Conservation (phyloP, 2,329 filamentous ascomycete genomes). For the Aspergillus flavus region DNA sequence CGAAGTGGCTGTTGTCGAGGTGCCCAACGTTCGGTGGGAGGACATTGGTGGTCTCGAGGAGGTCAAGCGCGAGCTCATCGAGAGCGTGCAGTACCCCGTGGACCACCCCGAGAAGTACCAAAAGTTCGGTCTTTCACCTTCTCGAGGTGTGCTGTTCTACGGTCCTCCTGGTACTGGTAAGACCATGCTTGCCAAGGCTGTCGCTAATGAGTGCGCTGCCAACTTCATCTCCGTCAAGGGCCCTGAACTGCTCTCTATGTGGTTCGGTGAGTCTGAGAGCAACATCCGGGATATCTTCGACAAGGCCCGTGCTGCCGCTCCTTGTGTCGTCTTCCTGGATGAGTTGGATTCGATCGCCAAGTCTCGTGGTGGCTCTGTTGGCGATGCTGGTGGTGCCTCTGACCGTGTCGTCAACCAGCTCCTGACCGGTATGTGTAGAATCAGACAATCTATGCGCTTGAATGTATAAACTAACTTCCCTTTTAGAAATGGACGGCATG, state of each 20-base stretch:
- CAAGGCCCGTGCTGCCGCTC: slow-evolving; percentile 96
- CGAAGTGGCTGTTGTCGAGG: slow-evolving; percentile 98
- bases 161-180: slow-evolving; percentile 99
- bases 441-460: background rate
- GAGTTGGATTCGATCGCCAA: slow-evolving; percentile 99
- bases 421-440: slow-evolving; percentile 70
- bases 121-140: slow-evolving; percentile 98
- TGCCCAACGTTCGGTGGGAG: slow-evolving; percentile 99
- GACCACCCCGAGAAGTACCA: slow-evolving; percentile 99
- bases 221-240: slow-evolving; percentile 99
- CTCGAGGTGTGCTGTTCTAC: slow-evolving; percentile 97
- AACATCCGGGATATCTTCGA: slow-evolving; percentile 99
- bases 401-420: slow-evolving; percentile 99
- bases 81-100: slow-evolving; percentile 98
- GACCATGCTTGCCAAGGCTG: slow-evolving; percentile 98
- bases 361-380: slow-evolving; percentile 93
- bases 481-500: slow-evolving; percentile 95
- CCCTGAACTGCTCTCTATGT: slow-evolving; percentile 97
- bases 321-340: slow-evolving; percentile 98
- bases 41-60: slow-evolving; percentile 97
- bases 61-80: slow-evolving; percentile 99
- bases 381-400: slow-evolving; percentile 95
- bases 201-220: slow-evolving; percentile 98
- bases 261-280: slow-evolving; percentile 99
- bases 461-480: slow-evolving; percentile 43